phyloP scores from a whole-genome alignment of 805 yeast species.

The Henningerozyma blattae region DNA sequence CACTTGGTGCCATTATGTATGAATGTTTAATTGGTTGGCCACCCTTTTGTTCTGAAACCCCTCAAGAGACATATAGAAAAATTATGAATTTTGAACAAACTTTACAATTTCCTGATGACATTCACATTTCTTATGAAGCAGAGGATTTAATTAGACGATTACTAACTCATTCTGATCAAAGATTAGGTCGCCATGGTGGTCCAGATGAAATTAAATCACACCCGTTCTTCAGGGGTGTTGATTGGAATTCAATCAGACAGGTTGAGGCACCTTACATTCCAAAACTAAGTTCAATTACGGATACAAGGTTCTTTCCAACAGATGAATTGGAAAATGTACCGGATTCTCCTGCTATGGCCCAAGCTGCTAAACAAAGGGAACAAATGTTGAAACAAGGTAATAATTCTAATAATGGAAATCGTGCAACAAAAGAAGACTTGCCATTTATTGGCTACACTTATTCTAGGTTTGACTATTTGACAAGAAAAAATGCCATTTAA shows the following conservation, averaged over 20 bases:
- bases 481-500: conserved; percentile 45
- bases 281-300: conserved; percentile 81
- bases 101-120: conserved; percentile 79
- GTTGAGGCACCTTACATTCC: conserved; percentile 94
- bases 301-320: conserved; percentile 95
- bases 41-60: conserved; percentile 90
- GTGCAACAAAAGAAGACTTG: conserved; percentile 55
- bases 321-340: conserved; percentile 94
- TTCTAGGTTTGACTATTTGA: conserved; percentile 85
- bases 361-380: conserved; percentile 56
- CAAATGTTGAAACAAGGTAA: conserved; percentile 33
- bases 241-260: conserved; percentile 79
- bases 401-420: conserved; percentile 30
- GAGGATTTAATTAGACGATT: conserved; percentile 75
- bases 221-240: conserved; percentile 92
- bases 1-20: conserved; percentile 90
- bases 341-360: conserved; percentile 65
- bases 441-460: conserved; percentile 97
- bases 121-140: conserved; percentile 77
- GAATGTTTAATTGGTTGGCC: conserved; percentile 97
- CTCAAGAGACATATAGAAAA: conserved; percentile 87
- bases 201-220: conserved; percentile 84
- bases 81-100: conserved; percentile 87
- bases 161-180: conserved; percentile 63
- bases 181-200: conserved; percentile 83